Evolutionary conservation across 306 rosid genomes (phyloP).

Genomic region (Senna tora): DNA sequence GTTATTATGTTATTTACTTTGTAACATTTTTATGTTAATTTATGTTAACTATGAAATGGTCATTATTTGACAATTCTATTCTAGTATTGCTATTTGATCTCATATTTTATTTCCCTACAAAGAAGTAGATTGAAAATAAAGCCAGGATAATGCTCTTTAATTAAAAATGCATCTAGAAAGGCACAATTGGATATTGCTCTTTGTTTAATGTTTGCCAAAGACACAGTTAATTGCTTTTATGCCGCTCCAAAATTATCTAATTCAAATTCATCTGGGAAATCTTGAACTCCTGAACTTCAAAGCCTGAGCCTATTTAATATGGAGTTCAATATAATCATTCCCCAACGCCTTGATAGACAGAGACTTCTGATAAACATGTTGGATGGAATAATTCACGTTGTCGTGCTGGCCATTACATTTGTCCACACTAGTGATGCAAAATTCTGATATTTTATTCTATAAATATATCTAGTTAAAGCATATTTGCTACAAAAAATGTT

Average conservation of each 20-base stretch:
- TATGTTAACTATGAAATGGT: constrained; percentile 12
- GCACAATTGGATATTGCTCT: constrained; percentile 1
- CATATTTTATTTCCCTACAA: constrained; percentile 19
- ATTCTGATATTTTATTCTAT: constrained; percentile 1
- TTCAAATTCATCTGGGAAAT: constrained; percentile 7
- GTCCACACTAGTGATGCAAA: constrained; percentile 3
- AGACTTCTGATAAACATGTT: constrained; percentile 19
- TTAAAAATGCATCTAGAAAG: too few species aligned
- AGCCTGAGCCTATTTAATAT: constrained; percentile 8
- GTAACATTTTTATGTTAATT: constrained; percentile 22
- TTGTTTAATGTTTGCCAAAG: constrained; percentile 7
- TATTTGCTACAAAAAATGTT: background rate
- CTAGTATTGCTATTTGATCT: constrained; percentile 21
- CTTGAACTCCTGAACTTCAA: constrained; percentile 1
- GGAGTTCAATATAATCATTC: constrained; percentile 11
- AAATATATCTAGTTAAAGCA: constrained; percentile 5
- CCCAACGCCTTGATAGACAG: background rate
- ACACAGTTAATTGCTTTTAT: constrained; percentile 1
- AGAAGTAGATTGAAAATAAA: background rate
- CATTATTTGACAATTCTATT: constrained; percentile 21
- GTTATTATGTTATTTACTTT: background rate
- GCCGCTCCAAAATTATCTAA: constrained; percentile 15
- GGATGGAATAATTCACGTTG: constrained; percentile 9
- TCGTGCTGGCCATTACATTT: constrained; percentile 24
- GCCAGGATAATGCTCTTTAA: background rate